Conservation (phyloP, 495 filamentous ascomycete genomes). For the Hypoxylon cercidicola region DNA sequence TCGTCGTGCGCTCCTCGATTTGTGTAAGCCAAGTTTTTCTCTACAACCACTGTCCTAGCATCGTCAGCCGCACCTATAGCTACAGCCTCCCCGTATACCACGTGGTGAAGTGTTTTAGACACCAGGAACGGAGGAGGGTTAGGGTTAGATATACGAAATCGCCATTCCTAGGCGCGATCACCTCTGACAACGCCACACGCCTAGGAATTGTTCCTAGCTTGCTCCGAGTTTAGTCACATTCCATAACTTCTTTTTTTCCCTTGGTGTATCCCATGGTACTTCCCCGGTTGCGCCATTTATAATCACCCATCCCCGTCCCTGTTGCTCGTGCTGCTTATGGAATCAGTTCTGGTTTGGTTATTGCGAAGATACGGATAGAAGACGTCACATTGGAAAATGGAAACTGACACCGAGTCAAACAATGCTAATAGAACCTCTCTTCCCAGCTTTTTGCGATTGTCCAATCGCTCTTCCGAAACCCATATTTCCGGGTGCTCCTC, state of each 20-base stretch:
- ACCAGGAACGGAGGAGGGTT: constrained; percentile 15
- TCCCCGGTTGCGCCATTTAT: constrained; percentile 26
- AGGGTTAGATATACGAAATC: constrained; percentile 36
- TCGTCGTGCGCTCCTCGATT: constrained; percentile 29
- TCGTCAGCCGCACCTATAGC: constrained; percentile 26
- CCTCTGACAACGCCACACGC: constrained; percentile 45
- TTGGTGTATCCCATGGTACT: constrained; percentile 30
- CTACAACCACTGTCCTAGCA: constrained; percentile 29
- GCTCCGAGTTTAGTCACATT: constrained; percentile 42
- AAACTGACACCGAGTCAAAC: constrained; percentile 37
- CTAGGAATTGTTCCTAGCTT: constrained; percentile 43
- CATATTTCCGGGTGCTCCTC: constrained; percentile 22
- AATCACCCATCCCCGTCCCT: constrained; percentile 6
- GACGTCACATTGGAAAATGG: constrained; percentile 31
- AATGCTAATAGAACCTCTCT: constrained; percentile 45
- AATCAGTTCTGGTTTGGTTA: constrained; percentile 9
- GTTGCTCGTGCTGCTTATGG: not conserved
- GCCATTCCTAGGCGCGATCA: constrained; percentile 39
- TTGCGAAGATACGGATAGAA: constrained; percentile 2
- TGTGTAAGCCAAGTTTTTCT: constrained; percentile 27
- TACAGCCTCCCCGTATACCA: constrained; percentile 24
- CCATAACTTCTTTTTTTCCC: constrained; percentile 23
- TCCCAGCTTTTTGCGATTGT: constrained; percentile 41
- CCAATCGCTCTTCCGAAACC: constrained; percentile 29
- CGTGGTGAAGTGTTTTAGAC: constrained; percentile 28